Conservation (phyloP, 495 filamentous ascomycete species). For the Glarea lozoyensis region DNA sequence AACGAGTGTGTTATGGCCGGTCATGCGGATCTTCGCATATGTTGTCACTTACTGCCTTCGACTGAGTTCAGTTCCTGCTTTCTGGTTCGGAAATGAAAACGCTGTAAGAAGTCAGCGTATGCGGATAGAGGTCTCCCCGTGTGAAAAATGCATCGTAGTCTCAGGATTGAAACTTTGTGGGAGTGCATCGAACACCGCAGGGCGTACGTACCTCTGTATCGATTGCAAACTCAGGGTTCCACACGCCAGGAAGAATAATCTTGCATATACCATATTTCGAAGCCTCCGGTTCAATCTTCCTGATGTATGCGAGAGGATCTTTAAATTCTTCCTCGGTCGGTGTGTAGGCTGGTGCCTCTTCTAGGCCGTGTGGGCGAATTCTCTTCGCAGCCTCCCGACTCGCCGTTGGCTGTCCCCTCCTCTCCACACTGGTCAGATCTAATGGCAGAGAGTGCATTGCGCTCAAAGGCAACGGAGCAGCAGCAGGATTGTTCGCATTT, state of each 20-base stretch:
- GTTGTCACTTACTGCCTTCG: slow-evolving; percentile 77
- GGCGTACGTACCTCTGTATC: slow-evolving; percentile 80
- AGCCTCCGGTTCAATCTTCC: slow-evolving; percentile 79
- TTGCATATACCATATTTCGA: slow-evolving; percentile 85
- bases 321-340: slow-evolving; percentile 92
- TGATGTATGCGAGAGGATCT: slow-evolving; percentile 87
- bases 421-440: slow-evolving; percentile 84
- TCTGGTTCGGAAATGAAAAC: slow-evolving; percentile 93
- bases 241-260: slow-evolving; percentile 85
- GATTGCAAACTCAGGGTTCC: slow-evolving; percentile 92
- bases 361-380: slow-evolving; percentile 69
- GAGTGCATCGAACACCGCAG: background rate
- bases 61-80: slow-evolving; percentile 97
- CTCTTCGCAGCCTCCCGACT: slow-evolving; percentile 64
- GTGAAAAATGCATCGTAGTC: background rate
- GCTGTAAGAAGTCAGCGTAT: slow-evolving; percentile 44
- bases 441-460: slow-evolving; percentile 50
- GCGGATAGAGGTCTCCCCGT: too few species aligned
- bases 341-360: slow-evolving; percentile 85
- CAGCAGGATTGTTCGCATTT: slow-evolving; percentile 44
- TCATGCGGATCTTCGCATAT: too few species aligned
- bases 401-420: slow-evolving; percentile 68
- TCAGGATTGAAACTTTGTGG: background rate
- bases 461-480: slow-evolving; percentile 39
- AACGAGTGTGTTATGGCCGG: too few species aligned